phyloP scores from a whole-genome alignment of 495 filamentous ascomycete genomes.

The Xylaria sp. region DNA sequence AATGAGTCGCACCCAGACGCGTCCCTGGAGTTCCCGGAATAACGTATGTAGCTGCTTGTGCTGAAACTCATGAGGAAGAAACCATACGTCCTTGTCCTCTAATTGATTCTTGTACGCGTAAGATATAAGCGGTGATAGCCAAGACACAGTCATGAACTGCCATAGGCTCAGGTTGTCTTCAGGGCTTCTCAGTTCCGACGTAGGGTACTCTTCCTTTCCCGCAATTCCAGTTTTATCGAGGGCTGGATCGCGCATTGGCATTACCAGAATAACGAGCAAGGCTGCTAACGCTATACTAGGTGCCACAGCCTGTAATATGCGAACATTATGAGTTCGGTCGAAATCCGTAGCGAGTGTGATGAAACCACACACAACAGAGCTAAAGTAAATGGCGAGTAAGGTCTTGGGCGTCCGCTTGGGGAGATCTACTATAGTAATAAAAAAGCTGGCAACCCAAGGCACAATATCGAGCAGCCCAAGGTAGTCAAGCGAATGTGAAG shows the following conservation, averaged over 20 bases:
- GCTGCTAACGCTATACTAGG: conserved; percentile 51
- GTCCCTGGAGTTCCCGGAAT: conserved; percentile 75
- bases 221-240: conserved; percentile 69
- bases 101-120: conserved; percentile 67
- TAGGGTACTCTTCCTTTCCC: conserved; percentile 62
- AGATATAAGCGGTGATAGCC: conserved; percentile 77
- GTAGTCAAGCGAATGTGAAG: conserved; percentile 28
- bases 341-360: conserved; percentile 45
- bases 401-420: conserved; percentile 55
- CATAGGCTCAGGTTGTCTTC: conserved; percentile 80
- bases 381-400: conserved; percentile 48
- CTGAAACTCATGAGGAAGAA: conserved; percentile 76
- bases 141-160: conserved; percentile 84
- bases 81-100: conserved; percentile 81
- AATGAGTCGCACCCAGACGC: conserved; percentile 70
- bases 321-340: conserved; percentile 35
- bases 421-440: conserved; percentile 56
- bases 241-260: conserved; percentile 72
- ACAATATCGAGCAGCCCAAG: conserved; percentile 34
- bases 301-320: conserved; percentile 50
- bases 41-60: conserved; percentile 71
- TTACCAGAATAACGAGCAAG: conserved; percentile 64
- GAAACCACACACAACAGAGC: conserved; percentile 44
- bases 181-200: conserved; percentile 70
- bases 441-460: conserved; percentile 51